Percentiles rank a stretch among this genome's conserved stretches.
Conservation (phyloP, 768 basidiomycete species). For the Pholiota microspora region DNA sequence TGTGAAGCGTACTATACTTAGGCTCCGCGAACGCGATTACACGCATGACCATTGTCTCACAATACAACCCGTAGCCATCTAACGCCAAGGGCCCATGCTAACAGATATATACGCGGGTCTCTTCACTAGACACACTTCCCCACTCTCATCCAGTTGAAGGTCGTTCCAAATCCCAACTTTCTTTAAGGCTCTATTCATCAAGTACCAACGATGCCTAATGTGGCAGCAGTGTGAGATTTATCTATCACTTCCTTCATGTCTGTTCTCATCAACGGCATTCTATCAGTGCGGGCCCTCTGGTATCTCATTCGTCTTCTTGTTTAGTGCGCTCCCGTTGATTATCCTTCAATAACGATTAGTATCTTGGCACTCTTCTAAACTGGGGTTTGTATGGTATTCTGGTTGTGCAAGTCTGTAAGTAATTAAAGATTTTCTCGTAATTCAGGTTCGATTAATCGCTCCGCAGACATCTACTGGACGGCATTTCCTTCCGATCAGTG, state of each 20-base stretch:
- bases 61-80: neutral
- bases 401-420: conserved; percentile 7
- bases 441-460: neutral
- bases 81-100: neutral
- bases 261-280: neutral
- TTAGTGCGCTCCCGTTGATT: neutral
- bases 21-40: neutral
- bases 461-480: conserved; percentile 8
- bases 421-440: neutral
- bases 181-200: neutral
- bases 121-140: neutral
- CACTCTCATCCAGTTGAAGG: conserved; percentile 1
- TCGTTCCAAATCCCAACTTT: conserved; percentile 1
- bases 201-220: neutral
- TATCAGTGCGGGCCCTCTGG: conserved; percentile 4
- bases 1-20: neutral
- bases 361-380: conserved; percentile 5
- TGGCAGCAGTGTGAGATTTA: conserved; percentile 4
- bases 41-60: neutral
- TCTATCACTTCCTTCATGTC: neutral
- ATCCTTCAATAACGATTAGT: neutral
- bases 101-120: conserved; percentile 6
- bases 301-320: neutral
- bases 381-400: conserved; percentile 6
- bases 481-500: conserved; percentile 8